Base-by-base conservation (phyloP, 768 basidiomycete species). In the Pleurotus platypus region DNA sequence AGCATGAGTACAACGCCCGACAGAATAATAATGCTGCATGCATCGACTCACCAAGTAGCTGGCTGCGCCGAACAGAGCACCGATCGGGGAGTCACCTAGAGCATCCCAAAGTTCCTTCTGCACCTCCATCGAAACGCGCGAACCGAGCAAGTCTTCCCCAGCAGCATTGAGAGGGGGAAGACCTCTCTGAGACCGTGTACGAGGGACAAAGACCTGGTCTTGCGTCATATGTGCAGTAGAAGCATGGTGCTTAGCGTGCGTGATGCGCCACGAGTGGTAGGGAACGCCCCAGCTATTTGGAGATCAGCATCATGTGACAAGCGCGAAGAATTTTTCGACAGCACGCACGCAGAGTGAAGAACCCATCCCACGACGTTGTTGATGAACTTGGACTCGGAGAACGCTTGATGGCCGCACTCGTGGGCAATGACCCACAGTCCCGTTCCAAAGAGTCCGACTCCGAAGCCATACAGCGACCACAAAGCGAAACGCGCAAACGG, bases 321-420 rank as follows among this genome's bases (percentile, higher is more conserved):
- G 13, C 45, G 64, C 57, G 47, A 60, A 54, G 49, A 45, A 22
- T 30, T 5, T 24, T 35, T 48, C 56, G 53, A 49, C 62, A 62
- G 57, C 38, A 68, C 88, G 60, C 67, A 92, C 92, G 81, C 83
- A 46, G 94, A 96, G 72, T 98, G 96, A 30, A 98, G 78, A 59
- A 96, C 67, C 89, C 90, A 96, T 9, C 96, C 96, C 57, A 94
- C 90, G 46, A 84, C 72, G 79, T 98, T 92, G 79, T 98, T 98
- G 72, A 97, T 80, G 27, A 77, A 69, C 77, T 95, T 96, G 54
- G 87, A 94, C 62, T 94, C 87, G 1, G 94, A 98, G 78, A 93
- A 99, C 0, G 92, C 90, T 70, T 96, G 94, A 71, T 99, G 96
- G 27, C 96, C 96, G 64, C 92, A 94, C 73, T 98, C 94, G 67